These are phyloP conservation scores for Ascocoryne sarcoides DNA, from an alignment of 2,329 filamentous ascomycete genomes.

Conservation along the genomic window DNA sequence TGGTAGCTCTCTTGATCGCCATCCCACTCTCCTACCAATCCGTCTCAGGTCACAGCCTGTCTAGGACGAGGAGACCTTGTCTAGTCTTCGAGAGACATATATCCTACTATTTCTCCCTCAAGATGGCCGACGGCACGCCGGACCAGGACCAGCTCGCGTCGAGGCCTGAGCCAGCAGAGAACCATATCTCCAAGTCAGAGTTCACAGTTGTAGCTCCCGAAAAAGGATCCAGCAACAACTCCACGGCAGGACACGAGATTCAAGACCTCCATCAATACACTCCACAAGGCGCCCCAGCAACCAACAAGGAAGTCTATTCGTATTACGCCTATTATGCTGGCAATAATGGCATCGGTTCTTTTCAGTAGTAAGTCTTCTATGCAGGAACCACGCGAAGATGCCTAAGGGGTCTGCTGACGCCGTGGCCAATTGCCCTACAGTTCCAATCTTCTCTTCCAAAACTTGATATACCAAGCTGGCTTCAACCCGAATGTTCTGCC, in stretches of 20 bases:
- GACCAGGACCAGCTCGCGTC: too few relatives aligned
- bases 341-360: constrained; percentile 27
- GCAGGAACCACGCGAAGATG: too few relatives aligned
- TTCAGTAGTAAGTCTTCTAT: constrained; percentile 25
- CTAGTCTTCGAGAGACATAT: too few relatives aligned
- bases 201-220: constrained; percentile 20
- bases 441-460: constrained; percentile 27
- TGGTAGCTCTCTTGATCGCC: too few relatives aligned
- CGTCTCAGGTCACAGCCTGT: too few relatives aligned
- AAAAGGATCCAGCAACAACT: constrained; percentile 5
- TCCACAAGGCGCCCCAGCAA: constrained; percentile 17
- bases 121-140: too few relatives aligned
- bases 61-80: too few relatives aligned
- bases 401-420: too few relatives aligned
- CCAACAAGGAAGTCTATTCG: constrained; percentile 22
- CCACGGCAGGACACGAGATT: constrained; percentile 11
- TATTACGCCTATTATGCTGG: constrained; percentile 27
- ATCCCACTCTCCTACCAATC: too few relatives aligned
- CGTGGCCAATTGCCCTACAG: too few relatives aligned
- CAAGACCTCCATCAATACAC: constrained; percentile 13
- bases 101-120: too few relatives aligned
- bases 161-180: constrained; percentile 6
- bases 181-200: constrained; percentile 16
- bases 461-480: constrained; percentile 26
- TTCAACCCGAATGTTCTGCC: constrained; percentile 27